phyloP scores from a whole-genome alignment of 257 asterid genomes.

The Parsonsia alboflavescens region DNA sequence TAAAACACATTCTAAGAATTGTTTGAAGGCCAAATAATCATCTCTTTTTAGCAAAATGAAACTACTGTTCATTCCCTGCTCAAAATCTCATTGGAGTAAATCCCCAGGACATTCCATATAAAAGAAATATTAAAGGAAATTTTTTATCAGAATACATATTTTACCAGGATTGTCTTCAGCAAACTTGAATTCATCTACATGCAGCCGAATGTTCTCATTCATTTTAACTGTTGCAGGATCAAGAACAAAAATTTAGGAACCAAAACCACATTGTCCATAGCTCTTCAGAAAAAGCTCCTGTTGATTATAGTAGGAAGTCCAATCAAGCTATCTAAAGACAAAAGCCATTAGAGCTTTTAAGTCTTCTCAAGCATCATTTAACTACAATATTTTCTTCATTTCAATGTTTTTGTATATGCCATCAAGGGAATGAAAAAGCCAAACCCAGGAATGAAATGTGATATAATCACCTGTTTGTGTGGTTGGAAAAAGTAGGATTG shows the following conservation, averaged over 20 bases:
- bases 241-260: constrained; percentile 10
- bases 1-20: background rate
- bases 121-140: background rate
- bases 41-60: background rate
- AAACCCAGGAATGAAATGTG: constrained; percentile 1
- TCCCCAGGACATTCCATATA: background rate
- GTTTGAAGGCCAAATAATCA: constrained; percentile 2
- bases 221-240: constrained; percentile 46
- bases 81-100: background rate
- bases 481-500: constrained; percentile 45
- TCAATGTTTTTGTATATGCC: background rate
- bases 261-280: constrained; percentile 5
- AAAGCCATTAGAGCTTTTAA: background rate
- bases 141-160: constrained; percentile 1
- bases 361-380: background rate
- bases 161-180: constrained; percentile 63
- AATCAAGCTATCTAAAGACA: background rate
- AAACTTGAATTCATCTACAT: constrained; percentile 49
- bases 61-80: background rate
- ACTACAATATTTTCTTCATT: background rate
- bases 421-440: background rate
- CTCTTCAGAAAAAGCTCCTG: background rate
- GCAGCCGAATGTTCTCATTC: constrained; percentile 39
- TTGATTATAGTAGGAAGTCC: constrained; percentile 8
- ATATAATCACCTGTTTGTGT: constrained; percentile 52